Percentiles rank a stretch among this genome's conserved stretches.
Conservation (phyloP, 2,329 filamentous ascomycete species). For the Diaporthe aspalathi region DNA sequence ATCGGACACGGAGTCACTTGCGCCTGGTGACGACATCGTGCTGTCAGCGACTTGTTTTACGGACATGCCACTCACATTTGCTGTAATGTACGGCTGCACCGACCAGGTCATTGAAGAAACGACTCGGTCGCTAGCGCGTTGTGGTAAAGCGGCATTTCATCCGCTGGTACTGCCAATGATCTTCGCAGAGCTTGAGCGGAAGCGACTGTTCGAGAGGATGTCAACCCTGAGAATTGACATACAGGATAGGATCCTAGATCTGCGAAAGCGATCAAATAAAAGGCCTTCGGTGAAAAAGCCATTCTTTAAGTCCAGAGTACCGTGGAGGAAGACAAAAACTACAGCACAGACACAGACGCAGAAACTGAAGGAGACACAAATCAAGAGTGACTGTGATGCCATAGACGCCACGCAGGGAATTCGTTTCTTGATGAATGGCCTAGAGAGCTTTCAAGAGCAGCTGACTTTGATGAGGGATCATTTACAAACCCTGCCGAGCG, state of each 20-base stretch:
- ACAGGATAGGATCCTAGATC: slow-evolving; percentile 32
- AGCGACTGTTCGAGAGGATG: slow-evolving; percentile 35
- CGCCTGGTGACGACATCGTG: slow-evolving; percentile 4
- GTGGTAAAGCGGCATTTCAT: slow-evolving; percentile 35
- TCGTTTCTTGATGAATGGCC: too few relatives aligned
- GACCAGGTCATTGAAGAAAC: not conserved
- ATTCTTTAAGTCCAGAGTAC: too few relatives aligned
- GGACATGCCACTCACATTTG: slow-evolving; percentile 36
- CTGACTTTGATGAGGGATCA: too few relatives aligned
- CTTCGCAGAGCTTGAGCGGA: slow-evolving; percentile 41
- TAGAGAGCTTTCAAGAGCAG: too few relatives aligned
- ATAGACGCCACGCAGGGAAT: too few relatives aligned
- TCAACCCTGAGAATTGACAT: slow-evolving; percentile 36
- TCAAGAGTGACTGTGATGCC: too few relatives aligned
- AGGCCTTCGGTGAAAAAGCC: too few relatives aligned
- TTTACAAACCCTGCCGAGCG: too few relatives aligned
- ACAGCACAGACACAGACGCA: too few relatives aligned
- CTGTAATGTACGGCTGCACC: slow-evolving; percentile 42
- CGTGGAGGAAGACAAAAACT: too few relatives aligned
- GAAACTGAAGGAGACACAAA: too few relatives aligned
- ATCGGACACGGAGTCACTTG: slow-evolving; percentile 41
- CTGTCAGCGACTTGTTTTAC: slow-evolving; percentile 43
- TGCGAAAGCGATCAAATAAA: too few relatives aligned
- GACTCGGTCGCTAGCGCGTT: not conserved
- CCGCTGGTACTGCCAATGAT: slow-evolving; percentile 42